phyloP scores from a whole-genome alignment of 1,284 basidiomycete species.

The Hortiboletus rubellus region DNA sequence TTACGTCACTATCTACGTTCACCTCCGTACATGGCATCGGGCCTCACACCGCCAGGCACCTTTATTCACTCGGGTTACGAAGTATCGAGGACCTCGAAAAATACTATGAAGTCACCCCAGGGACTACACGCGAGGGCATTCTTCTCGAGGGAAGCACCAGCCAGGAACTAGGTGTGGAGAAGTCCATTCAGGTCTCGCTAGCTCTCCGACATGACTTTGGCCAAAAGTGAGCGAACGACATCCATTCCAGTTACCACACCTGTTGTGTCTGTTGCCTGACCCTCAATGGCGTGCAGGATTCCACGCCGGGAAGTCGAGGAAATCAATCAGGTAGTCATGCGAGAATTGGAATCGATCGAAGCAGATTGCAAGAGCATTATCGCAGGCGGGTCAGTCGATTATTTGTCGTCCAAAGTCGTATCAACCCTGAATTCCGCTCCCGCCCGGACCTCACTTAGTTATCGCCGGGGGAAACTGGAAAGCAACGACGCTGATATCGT shows the following conservation, averaged over 20 bases:
- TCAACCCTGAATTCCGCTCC: slow-evolving; percentile 1
- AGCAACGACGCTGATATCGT: slow-evolving; percentile 82
- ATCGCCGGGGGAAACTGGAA: slow-evolving; percentile 69
- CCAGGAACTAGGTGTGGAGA: slow-evolving; percentile 21
- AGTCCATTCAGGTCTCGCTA: slow-evolving; percentile 52
- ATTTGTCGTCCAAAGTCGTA: background rate
- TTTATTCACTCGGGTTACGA: slow-evolving; percentile 61
- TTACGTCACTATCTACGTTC: slow-evolving; percentile 56
- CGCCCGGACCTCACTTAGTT: slow-evolving; percentile 42
- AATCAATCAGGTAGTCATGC: slow-evolving; percentile 57
- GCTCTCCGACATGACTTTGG: slow-evolving; percentile 52
- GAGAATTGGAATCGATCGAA: slow-evolving; percentile 55
- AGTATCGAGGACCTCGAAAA: slow-evolving; percentile 61
- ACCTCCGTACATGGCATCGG: slow-evolving; percentile 74
- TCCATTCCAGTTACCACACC: background rate
- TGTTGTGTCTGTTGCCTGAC: background rate
- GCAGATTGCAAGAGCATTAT: slow-evolving; percentile 65
- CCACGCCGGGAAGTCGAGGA: slow-evolving; percentile 67
- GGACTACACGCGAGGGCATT: slow-evolving; percentile 8
- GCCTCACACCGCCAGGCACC: slow-evolving; percentile 58
- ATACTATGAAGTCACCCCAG: slow-evolving; percentile 53
- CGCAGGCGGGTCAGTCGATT: slow-evolving; percentile 61
- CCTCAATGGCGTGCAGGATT: slow-evolving; percentile 44
- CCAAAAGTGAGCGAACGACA: slow-evolving; percentile 27
- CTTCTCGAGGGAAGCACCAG: slow-evolving; percentile 4